Evolutionary conservation across 1,284 basidiomycete genomes (phyloP).

Genomic region (Boletus smithii): DNA sequence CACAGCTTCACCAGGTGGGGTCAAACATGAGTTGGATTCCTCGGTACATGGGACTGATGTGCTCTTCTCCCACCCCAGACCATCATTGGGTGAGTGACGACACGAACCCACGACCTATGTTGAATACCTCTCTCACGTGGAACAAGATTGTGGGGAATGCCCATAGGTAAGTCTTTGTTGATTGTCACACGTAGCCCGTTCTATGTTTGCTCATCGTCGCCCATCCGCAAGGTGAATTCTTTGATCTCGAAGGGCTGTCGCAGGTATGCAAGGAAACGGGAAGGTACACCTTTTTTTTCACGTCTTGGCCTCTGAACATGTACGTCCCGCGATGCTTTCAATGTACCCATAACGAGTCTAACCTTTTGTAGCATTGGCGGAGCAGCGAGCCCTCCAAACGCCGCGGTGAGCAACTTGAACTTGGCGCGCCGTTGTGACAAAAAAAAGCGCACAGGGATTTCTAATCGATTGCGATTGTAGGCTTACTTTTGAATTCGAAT

Average conservation of each 20-base stretch:
- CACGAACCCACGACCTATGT: background rate
- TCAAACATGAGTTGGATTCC: background rate
- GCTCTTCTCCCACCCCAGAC: constrained; percentile 40
- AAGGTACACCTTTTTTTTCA: constrained; percentile 69
- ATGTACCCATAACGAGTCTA: background rate
- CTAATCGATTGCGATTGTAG: background rate
- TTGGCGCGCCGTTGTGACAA: background rate
- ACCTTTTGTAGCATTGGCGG: constrained; percentile 54
- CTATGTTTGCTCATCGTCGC: background rate
- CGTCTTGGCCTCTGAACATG: constrained; percentile 72
- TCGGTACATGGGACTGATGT: background rate
- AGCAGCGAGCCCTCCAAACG: constrained; percentile 65
- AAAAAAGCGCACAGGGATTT: background rate
- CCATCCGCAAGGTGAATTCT: constrained; percentile 55
- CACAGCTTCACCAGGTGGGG: constrained; percentile 56
- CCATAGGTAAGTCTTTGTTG: constrained; percentile 46
- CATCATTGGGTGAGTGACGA: constrained; percentile 49
- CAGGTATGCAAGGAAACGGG: constrained; percentile 53
- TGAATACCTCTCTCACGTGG: background rate
- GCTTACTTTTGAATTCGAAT: background rate
- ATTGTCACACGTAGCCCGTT: background rate
- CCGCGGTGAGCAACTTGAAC: constrained; percentile 47
- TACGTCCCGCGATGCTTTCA: constrained; percentile 31
- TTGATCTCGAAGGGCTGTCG: constrained; percentile 63
- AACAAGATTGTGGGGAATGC: constrained; percentile 65